Evolutionary conservation across 1,139 yeast genomes (phyloP), one percentile per base, ranked within the genome.

Genomic region (Taphrina pruni): DNA sequence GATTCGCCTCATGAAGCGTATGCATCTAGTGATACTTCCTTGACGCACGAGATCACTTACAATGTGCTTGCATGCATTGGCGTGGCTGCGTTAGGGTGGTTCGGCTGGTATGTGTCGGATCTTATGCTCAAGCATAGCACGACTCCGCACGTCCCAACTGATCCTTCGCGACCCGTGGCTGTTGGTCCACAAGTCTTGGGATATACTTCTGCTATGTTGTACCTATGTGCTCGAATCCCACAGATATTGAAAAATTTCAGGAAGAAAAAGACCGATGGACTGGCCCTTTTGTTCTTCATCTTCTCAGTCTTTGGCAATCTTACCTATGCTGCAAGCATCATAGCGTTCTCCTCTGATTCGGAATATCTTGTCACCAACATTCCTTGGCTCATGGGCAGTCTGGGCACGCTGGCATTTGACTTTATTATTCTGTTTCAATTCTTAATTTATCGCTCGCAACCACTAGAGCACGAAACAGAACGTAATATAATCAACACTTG

Each of bases 281-380:
- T 89, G 70, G 87, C 92, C 72, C 81, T 89, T 73, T 82, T 89
- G 67, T 89, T 89, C 78, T 89, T 89, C 79, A 79, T 89, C 71
- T 86, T 89, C 73, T 88, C 94, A 56, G 85, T 90, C n/a, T 79
- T 88, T 74, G 96, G 95, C 32, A 89, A 90, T 77, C 76, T 88
- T 72, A 87, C 94, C 2, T 90, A 88, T 76, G 90, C 93, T 35
- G 86, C 87, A 62, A 93, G 89, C 75, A 89, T 89, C 70, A 79
- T 89, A 8, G 50, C 61, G 9, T 64, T 39, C 46, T 54, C 52
- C n/a, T 21, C 36, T 32, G 58, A 41, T 9, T 8, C 38, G 6
- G 64, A 57, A 21, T 57, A 65, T 32, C 39, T 57, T 9, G 35
- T 48, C 12, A 48, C 50, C 6, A 55, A 52, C 36, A 39, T 58